Evolutionary conservation across 805 yeast genomes (phyloP), one percentile per base, ranked within the genome.

Genomic region (Yamadazyma olivae): DNA sequence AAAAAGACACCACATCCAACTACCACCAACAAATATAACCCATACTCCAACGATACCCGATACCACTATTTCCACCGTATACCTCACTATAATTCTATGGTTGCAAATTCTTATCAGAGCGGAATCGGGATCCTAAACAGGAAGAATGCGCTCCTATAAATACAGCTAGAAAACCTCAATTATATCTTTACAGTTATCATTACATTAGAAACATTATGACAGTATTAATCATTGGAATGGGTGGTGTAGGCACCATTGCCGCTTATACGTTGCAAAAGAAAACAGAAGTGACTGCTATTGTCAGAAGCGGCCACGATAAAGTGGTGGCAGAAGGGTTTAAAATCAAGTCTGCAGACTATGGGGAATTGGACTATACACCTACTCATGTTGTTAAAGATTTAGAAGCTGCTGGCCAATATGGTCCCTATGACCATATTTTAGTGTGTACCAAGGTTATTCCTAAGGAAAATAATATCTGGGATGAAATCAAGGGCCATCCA

Each of bases 201-300:
- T n/a, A n/a, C n/a, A n/a, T n/a, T n/a, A n/a, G n/a, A n/a, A n/a
- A n/a, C n/a, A n/a, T n/a, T 8, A 27, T 27, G 30, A 6, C 18
- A 16, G 33, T 30, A 4, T 35, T 35, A 18, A 35, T 52, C 20
- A 45, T 63, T 17, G 69, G 70, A 3, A 48, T 60, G 3, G 70
- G 69, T 5, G 69, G 69, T 13, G 67, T 63, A 5, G 69, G 70
- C 6, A 41, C 53, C 6, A 51, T 61, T 18, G 58, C 61, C 2
- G 61, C 64, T 3, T 53, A 56, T 18, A 48, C 56, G 1, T 47
- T 64, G 23, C 47, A 49, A 37, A 40, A 44, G 4, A 39, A 56
- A 2, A 51, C 53, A n/a, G 51, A 54, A 27, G 49, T 59, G 15
- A 58, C 66, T 13, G 59, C 61, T 0, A 57, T 64, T 12, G 45